Conservation (phyloP, 2,329 filamentous ascomycete species). For the Neopestalotiopsis sp. region DNA sequence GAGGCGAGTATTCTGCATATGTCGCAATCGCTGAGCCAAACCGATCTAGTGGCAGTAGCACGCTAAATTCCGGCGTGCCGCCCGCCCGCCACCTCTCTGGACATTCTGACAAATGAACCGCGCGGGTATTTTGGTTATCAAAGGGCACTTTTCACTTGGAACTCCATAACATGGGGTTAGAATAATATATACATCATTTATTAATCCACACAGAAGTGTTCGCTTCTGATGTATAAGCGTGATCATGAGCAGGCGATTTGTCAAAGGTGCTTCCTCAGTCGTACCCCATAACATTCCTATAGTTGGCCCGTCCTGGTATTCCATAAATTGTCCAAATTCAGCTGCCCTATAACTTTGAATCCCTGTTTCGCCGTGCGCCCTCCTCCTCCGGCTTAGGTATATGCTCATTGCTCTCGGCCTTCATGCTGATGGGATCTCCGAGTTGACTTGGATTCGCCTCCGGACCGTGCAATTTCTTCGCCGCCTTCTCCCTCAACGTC, state of each 20-base stretch:
- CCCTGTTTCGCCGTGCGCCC: constrained; percentile 25
- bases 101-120: neutral
- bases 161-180: too few relatives aligned
- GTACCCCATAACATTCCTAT: neutral
- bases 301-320: too few relatives aligned
- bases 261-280: neutral
- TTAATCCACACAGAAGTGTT: neutral
- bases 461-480: constrained; percentile 28
- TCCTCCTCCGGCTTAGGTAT: constrained; percentile 27
- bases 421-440: constrained; percentile 32
- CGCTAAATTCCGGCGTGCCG: neutral
- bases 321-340: neutral
- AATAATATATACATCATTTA: neutral
- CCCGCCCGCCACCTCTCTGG: neutral
- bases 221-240: neutral
- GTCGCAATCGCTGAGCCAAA: neutral
- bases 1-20: neutral
- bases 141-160: neutral
- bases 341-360: constrained; percentile 33
- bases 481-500: constrained; percentile 29
- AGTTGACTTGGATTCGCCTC: constrained; percentile 31
- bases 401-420: constrained; percentile 27
- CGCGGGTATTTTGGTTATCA: neutral
- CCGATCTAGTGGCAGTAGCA: neutral
- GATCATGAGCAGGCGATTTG: neutral